phyloP scores from a whole-genome alignment of 2,329 filamentous ascomycete genomes.

The Onygenales sp. region DNA sequence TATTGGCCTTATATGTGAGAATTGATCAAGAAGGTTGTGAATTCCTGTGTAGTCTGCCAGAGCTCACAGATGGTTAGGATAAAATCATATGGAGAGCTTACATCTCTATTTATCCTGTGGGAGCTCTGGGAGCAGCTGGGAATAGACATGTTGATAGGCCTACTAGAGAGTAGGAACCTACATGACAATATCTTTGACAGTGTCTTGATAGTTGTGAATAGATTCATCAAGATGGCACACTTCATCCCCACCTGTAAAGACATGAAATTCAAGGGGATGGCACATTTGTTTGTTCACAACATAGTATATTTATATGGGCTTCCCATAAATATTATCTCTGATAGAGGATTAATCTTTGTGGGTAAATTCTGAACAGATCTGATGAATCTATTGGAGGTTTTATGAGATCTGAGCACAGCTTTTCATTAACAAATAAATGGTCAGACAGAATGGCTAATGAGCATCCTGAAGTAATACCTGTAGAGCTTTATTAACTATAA shows the following conservation, averaged over 20 bases:
- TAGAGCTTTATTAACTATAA: not conserved
- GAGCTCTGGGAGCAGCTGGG: no score
- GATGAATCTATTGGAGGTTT: not conserved
- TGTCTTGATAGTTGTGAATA: no score
- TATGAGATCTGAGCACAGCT: not conserved
- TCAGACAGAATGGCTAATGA: not conserved
- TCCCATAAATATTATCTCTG: not conserved
- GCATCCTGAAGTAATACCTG: not conserved
- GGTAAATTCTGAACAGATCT: not conserved
- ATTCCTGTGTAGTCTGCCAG: no score
- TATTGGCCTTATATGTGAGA: no score
- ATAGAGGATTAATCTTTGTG: not conserved
- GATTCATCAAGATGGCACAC: not conserved
- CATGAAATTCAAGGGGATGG: not conserved
- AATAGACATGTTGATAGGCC: no score
- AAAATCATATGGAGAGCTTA: no score
- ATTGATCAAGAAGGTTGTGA: no score
- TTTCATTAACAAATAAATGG: not conserved
- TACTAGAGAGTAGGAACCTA: no score
- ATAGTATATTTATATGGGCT: not conserved
- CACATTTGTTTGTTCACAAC: not conserved
- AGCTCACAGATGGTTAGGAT: no score
- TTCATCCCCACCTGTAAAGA: not conserved
- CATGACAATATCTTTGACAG: no score
- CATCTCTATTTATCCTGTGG: fast-evolving